Base-by-base conservation (phyloP, 768 basidiomycete genomes). In the Brasilioporus rufonigricans region DNA sequence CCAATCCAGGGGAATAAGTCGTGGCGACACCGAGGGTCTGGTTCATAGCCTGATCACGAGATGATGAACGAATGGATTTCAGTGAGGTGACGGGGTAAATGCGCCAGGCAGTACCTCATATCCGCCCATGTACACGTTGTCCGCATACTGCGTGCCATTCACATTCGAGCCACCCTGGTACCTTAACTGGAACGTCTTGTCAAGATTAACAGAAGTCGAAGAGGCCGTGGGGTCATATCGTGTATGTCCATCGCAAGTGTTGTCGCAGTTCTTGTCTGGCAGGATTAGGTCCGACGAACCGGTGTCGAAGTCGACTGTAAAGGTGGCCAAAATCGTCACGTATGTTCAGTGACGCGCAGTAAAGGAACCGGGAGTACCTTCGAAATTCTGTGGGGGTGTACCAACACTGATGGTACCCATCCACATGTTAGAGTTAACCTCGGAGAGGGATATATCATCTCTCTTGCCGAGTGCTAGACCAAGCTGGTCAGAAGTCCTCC, bases 261-360 rank as follows among this genome's bases (percentile, higher is more conserved):
- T 45, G 35, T 32, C 48, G 50, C 76, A 76, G 32, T 35, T 26
- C 27, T 61, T 18, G 3, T 56, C 56, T 10, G 77, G 74, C 29
- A 80, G 59, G 61, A 83, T 72, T 10, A 80, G 65, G 65, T 84
- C 82, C 44, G 76, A 70, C 40, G 78, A 80, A 26, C 81, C 79
- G 18, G 80, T 81, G 60, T 81, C 81, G 53, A 81, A 79, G 61
- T 80, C 78, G 40, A 82, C 78, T 77, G 53, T n/a, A 53, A 44
- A 39, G 39, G 38, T 6, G 21, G 16, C 27, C 27, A 39, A 31
- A 7, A 23, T 6, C 16, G 44, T 29, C 31, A 23, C 2, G 18
- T 38, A 32, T 9, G 21, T 52, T 39, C 33, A 50, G n/a, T 14
- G 44, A 39, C 32, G 31, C 26, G n/a, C 43, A 51, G 26, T 12